phyloP scores from a whole-genome alignment of 768 basidiomycete genomes.

The Collybiopsis confluens region DNA sequence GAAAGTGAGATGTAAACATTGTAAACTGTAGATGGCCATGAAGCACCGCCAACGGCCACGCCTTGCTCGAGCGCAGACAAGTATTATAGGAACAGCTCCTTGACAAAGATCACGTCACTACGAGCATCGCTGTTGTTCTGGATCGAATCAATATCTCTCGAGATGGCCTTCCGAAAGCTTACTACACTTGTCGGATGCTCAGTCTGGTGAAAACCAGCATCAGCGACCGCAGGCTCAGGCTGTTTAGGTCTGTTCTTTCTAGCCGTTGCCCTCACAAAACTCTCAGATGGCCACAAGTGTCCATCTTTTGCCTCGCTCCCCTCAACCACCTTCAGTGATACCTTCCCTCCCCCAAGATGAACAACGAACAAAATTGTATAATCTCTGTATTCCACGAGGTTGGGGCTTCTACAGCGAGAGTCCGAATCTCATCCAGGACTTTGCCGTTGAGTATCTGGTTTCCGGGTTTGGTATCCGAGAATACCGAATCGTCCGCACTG shows the following conservation, averaged over 20 bases:
- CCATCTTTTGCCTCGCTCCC: background rate
- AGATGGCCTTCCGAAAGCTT: too few relatives aligned
- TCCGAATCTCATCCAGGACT: background rate
- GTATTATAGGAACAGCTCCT: too few relatives aligned
- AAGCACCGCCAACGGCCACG: too few relatives aligned
- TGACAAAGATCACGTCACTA: too few relatives aligned
- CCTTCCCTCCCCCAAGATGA: background rate
- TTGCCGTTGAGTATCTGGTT: background rate
- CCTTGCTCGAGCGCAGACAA: too few relatives aligned
- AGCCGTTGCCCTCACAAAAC: background rate
- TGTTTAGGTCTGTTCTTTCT: slow-evolving; percentile 1
- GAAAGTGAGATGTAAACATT: too few relatives aligned
- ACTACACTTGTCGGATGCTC: too few relatives aligned
- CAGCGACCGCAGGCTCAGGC: background rate
- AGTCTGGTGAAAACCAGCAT: background rate
- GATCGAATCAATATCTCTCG: too few relatives aligned
- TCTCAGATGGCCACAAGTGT: background rate
- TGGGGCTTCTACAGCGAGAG: background rate
- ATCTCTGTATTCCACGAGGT: background rate
- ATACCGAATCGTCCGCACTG: too few relatives aligned
- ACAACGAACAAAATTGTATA: background rate
- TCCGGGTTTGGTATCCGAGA: background rate
- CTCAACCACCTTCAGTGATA: background rate
- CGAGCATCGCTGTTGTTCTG: too few relatives aligned
- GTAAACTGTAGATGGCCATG: too few relatives aligned